Evolutionary conservation across 169 alveolate genomes (phyloP), one percentile per base, ranked within the genome.

Genomic region (Plasmodium relictum): DNA sequence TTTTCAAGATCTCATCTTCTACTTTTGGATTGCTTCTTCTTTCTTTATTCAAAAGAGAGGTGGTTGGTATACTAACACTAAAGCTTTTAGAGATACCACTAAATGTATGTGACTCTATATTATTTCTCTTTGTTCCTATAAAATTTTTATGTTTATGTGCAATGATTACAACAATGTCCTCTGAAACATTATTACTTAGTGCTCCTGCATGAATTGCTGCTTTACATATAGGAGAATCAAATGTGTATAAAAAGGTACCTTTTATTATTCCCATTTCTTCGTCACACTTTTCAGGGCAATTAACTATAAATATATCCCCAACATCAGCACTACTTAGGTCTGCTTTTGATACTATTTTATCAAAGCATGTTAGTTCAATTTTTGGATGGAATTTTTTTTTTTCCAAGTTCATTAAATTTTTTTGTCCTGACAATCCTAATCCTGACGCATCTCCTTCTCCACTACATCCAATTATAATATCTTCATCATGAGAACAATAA

Each of bases 151-250:
- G 83, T 37, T 26, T 88, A 73, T 73, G 93, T 0, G 74, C 68
- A 56, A 93, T 73, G 52, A 74, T 78, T 14, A 93, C 88, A 59
- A 92, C 89, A 8, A 90, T 71, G 20, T 93, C 88, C 44, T 93
- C 95, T 18, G 97, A 96, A 16, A 95, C 96, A 3, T 78, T 68
- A 42, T 74, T 72, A 6, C 88, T 80, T 12, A 96, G 61, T 18
- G 93, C 97, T 6, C 98, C 98, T 42, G 97, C 94, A 58, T 96
- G 98, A 54, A 95, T 94, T n/a, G 98, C 98, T 6, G 98, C 97
- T 88, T 96, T 95, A 91, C 98, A 96, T 20, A 96, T 96, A 88
- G 96, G 92, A 10, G 97, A 95, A 63, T 96, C 98, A 20, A 93
- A 96, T 9, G 98, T 95, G 83, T 96, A 96, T 37, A 96, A 83